These are phyloP conservation scores for Cordyceps sp. DNA, from an alignment of 2,329 filamentous ascomycete species.

Conservation along the genomic window DNA sequence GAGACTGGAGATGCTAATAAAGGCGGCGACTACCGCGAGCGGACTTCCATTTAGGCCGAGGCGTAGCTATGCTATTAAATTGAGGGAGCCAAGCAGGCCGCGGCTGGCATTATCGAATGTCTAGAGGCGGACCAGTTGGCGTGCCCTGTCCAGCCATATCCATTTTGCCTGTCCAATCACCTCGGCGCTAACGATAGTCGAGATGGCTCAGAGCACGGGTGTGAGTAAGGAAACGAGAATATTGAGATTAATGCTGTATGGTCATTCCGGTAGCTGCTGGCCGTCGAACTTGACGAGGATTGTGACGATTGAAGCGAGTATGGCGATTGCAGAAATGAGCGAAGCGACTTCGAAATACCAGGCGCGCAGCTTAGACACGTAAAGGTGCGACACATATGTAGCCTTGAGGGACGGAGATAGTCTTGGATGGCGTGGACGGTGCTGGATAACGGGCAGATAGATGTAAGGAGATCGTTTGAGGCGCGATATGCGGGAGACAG, in stretches of 20 bases:
- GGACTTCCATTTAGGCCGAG: neutral
- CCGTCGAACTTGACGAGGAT: neutral
- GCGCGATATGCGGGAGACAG: too few species aligned
- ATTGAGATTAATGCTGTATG: neutral
- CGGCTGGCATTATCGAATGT: conserved; percentile 15
- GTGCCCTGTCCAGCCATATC: conserved; percentile 12
- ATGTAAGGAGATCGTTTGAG: too few species aligned
- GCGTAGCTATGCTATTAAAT: conserved; percentile 5
- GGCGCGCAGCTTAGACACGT: too few species aligned
- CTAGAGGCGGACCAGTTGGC: conserved; percentile 12
- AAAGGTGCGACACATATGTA: too few species aligned
- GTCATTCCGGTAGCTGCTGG: neutral
- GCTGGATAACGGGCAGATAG: too few species aligned
- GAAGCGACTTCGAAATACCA: neutral
- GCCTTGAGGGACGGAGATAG: too few species aligned
- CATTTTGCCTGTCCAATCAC: conserved; percentile 16
- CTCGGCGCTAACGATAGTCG: conserved; percentile 11
- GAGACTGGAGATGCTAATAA: neutral
- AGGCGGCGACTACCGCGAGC: neutral
- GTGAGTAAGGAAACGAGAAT: neutral
- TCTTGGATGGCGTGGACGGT: too few species aligned
- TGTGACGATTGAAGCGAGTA: neutral
- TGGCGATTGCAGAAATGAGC: neutral
- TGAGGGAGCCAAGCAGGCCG: conserved; percentile 10
- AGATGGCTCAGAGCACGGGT: conserved; percentile 5